Evolutionary conservation across 2,329 filamentous ascomycete genomes (phyloP), one percentile per base, ranked within the genome.

Genomic region (Aureobasidium sp.): DNA sequence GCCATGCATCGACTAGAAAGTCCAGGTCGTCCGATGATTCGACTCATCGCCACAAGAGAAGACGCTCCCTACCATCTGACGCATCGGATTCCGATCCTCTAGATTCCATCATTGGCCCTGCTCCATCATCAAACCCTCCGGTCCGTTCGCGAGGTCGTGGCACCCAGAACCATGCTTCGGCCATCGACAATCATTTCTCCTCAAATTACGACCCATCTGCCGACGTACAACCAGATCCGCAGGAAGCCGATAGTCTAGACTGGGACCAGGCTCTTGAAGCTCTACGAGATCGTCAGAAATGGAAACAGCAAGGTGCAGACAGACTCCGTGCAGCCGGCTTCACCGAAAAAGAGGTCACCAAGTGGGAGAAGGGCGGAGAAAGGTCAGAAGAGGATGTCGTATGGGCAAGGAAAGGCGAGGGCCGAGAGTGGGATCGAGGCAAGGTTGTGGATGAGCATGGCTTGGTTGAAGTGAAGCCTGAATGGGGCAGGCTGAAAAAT

Each of bases 241-340:
- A 50, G 7, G 9, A 50, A 35, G 79, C 79, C 29, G 58, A 60
- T 5, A 84, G 86, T 63, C 19, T 47, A 13, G 84, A 89, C 62
- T 96, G 90, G 91, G 88, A 89, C 46, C 83, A 89, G 66, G 85
- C 88, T 0, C 77, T 94, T 0, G 90, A 95, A 73, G 85, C 86
- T 4, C 79, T 90, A 60, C 82, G 87, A 40, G 90, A 95, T 70
- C 84, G 90, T n/a, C 83, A 89, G 65, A 86, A 85, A 65, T 91
- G 88, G 84, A 85, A 84, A 67, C 80, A 85, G 64, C 84, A 86
- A 65, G 89, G 90, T 31, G 88, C 88, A 7, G 86, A 91, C 57
- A 78, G 91, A 61, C 75, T 96, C 62, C 84, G 84, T 35, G 83
- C 83, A 21, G 90, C 89, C 0, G 92, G 91, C 0, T 95, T 95